Base-by-base conservation (phyloP, 768 basidiomycete genomes). In the Pleurotus cornucopiae region DNA sequence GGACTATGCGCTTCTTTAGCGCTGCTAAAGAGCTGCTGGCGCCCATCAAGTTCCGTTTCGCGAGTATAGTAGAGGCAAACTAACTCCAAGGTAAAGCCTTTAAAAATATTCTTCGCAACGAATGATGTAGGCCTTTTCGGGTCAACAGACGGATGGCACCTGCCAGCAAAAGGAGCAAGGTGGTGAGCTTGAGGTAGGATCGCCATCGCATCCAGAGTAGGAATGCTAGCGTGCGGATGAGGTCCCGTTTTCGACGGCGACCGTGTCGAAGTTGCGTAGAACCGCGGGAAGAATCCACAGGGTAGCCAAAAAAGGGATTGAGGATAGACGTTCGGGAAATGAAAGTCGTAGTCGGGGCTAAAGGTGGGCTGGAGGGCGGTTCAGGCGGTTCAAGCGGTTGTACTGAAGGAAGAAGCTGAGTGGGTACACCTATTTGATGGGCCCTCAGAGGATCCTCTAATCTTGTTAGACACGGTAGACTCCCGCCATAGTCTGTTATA, bases 231-330 rank as follows among this genome's bases (percentile, higher is more conserved):
- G 89, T 91, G 43, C 75, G 76, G 18, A 76, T 63, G 21, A 91
- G 77, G 65, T 89, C 88, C 61, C 86, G 79, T 59, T 85, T 86
- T 53, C 88, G 80, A 56, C 81, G 79, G 34, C 84, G 86, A 39
- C 86, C 85, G 65, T 83, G 76, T 38, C 75, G 77, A 59, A 87
- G 73, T 13, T 72, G 68, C 49, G 77, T 71, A 13, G 77, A 70
- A n/a, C 68, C 71, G 49, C 55, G 68, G 55, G 65, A 66, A 56
- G 62, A 67, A 56, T 61, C 73, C 41, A 76, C 74, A 5, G 88
- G 86, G 63, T 91, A 90, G 3, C 89, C 89, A 59, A 81, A 91
- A 69, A 85, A 90, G 1, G 89, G 89, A 60, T 89, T 91, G 40
- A 81, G 69, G 38, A 72, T 64, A 23, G 88, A 89, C 26, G 79